These are phyloP conservation scores for Alnus glutinosa DNA, from an alignment of 306 rosid genomes.

Conservation along the genomic window DNA sequence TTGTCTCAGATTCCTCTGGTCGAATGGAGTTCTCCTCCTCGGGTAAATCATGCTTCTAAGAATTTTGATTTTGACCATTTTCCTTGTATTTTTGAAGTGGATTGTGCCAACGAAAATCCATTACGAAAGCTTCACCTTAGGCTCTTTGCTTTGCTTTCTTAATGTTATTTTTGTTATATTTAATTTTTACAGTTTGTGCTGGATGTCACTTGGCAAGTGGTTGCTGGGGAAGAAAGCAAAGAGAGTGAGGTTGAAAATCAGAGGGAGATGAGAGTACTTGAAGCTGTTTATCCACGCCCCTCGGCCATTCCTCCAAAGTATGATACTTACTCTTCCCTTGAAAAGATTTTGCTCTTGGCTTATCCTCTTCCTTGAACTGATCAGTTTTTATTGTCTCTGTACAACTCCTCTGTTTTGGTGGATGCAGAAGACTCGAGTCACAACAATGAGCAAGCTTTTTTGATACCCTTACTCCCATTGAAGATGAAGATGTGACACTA, in stretches of 20 bases:
- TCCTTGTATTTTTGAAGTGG: neutral
- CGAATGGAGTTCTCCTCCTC: constrained; percentile 68
- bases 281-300: constrained; percentile 86
- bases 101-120: constrained; percentile 1
- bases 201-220: constrained; percentile 74
- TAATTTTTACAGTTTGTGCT: constrained; percentile 51
- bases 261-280: constrained; percentile 89
- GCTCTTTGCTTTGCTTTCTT: constrained; percentile 5
- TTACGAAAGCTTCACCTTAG: neutral
- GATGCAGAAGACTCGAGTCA: constrained; percentile 45
- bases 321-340: constrained; percentile 35
- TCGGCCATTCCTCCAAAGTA: constrained; percentile 90
- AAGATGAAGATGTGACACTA: constrained; percentile 69
- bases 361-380: constrained; percentile 24
- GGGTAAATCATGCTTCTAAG: constrained; percentile 42
- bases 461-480: constrained; percentile 83
- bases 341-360: constrained; percentile 13
- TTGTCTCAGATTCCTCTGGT: constrained; percentile 68
- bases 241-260: constrained; percentile 62
- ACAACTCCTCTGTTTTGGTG: constrained; percentile 53
- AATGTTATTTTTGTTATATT: constrained; percentile 18
- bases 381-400: constrained; percentile 14
- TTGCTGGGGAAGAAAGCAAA: constrained; percentile 85
- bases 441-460: constrained; percentile 39
- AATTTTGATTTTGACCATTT: constrained; percentile 10